These are phyloP conservation scores for Thuja plicata DNA, from an alignment of 83 land plant species.

Conservation along the genomic window DNA sequence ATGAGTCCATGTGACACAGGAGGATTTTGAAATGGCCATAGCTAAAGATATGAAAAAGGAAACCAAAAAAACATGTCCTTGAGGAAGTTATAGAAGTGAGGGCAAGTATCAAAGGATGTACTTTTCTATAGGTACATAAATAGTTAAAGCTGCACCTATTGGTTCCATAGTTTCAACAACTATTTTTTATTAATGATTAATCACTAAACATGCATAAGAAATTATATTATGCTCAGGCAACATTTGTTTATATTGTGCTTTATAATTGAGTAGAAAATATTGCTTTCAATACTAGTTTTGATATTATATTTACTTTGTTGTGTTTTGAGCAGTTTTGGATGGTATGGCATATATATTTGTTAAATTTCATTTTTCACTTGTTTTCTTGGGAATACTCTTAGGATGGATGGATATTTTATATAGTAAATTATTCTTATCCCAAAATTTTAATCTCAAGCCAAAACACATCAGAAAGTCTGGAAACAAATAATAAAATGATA, in stretches of 20 bases:
- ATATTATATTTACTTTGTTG: background rate
- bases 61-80: conserved; percentile 98
- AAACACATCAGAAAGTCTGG: background rate
- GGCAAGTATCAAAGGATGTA: background rate
- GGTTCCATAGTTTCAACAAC: background rate
- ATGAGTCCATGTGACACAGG: conserved; percentile 95
- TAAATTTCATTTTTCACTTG: too few relatives aligned
- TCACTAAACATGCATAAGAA: background rate
- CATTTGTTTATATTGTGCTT: background rate
- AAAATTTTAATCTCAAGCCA: too few relatives aligned
- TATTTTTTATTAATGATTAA: background rate
- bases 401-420: background rate
- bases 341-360: background rate
- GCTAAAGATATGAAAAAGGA: conserved; percentile 99
- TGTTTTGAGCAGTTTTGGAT: background rate
- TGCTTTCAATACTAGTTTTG: background rate
- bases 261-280: too few relatives aligned
- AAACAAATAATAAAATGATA: too few relatives aligned
- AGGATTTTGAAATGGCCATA: conserved; percentile 98
- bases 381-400: too few relatives aligned
- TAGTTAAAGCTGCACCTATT: background rate
- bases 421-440: background rate
- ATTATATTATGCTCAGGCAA: background rate
- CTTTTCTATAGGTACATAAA: background rate
- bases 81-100: conserved; percentile 89